A percentile compares a stretch with the other conserved stretches of the same genome.
Evolutionary conservation across 352 stramenopile genomes (phyloP).

Genomic region (Pelagophyceae sp.): DNA sequence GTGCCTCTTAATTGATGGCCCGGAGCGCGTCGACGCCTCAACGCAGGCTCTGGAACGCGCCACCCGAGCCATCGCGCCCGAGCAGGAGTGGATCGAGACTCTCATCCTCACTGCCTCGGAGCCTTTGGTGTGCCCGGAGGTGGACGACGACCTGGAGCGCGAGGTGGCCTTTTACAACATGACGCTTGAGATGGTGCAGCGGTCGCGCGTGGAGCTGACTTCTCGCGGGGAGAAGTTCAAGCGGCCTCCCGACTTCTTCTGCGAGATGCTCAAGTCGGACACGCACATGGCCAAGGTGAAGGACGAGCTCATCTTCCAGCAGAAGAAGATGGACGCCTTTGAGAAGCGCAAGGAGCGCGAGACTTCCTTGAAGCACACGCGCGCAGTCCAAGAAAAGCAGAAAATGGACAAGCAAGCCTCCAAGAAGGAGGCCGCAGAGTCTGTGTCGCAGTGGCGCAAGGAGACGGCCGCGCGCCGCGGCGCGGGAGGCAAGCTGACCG

Average conservation of each 20-base stretch:
- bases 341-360: conserved; percentile 92
- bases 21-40: no score
- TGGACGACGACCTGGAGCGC: conserved; percentile 61
- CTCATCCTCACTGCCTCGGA: conserved; percentile 14
- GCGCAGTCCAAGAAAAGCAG: conserved; percentile 70
- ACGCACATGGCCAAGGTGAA: conserved; percentile 83
- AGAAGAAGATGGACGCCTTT: conserved; percentile 97
- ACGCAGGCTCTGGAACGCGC: conserved; percentile 1
- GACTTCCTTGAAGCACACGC: conserved; percentile 88
- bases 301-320: conserved; percentile 97
- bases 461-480: conserved; percentile 35
- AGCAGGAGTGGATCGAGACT: conserved; percentile 14
- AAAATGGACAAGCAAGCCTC: conserved; percentile 57
- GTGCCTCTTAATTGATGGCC: no score
- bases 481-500: no score
- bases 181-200: conserved; percentile 54
- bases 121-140: conserved; percentile 22
- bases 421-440: conserved; percentile 54
- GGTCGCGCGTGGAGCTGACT: conserved; percentile 31
- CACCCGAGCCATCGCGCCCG: not conserved
- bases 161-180: conserved; percentile 95
- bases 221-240: conserved; percentile 70
- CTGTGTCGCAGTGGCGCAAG: conserved; percentile 53
- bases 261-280: conserved; percentile 98
- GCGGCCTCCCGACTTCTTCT: conserved; percentile 92